phyloP scores from a whole-genome alignment of 495 filamentous ascomycete genomes.

The Aspergillus funiculosus region DNA sequence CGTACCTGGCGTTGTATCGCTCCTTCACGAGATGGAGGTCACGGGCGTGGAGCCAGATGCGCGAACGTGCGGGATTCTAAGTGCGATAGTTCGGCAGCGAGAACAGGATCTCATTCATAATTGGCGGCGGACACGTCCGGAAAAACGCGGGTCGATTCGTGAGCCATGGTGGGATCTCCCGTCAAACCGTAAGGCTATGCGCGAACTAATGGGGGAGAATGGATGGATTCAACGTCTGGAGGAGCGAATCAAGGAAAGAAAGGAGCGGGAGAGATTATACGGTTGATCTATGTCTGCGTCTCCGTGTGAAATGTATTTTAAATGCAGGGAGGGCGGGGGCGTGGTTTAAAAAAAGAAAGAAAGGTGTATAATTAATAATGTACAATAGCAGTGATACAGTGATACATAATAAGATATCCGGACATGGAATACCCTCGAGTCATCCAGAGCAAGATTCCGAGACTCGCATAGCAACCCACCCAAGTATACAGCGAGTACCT shows the following conservation, averaged over 20 bases:
- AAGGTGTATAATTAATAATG: too few relatives aligned
- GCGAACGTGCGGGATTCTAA: conserved; percentile 50
- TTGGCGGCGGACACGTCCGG: background rate
- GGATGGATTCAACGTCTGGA: conserved; percentile 30
- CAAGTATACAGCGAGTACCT: background rate
- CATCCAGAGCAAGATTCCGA: too few relatives aligned
- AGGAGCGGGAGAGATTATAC: conserved; percentile 3
- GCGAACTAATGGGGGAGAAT: conserved; percentile 23
- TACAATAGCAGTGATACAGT: too few relatives aligned
- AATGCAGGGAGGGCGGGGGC: too few relatives aligned
- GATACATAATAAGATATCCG: too few relatives aligned
- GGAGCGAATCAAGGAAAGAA: conserved; percentile 7
- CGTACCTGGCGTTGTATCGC: conserved; percentile 50
- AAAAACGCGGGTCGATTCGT: background rate
- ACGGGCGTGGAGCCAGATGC: conserved; percentile 58
- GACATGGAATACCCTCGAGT: too few relatives aligned
- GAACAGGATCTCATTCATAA: conserved; percentile 17
- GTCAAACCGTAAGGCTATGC: conserved; percentile 30
- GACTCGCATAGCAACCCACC: too few relatives aligned
- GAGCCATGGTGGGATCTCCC: conserved; percentile 39
- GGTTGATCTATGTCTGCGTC: too few relatives aligned
- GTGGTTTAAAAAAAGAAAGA: too few relatives aligned
- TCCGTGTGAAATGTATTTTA: too few relatives aligned
- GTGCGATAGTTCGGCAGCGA: conserved; percentile 24
- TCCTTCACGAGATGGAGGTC: conserved; percentile 72